Conservation (phyloP, 331 rosid species). For the Arachis monticola region DNA sequence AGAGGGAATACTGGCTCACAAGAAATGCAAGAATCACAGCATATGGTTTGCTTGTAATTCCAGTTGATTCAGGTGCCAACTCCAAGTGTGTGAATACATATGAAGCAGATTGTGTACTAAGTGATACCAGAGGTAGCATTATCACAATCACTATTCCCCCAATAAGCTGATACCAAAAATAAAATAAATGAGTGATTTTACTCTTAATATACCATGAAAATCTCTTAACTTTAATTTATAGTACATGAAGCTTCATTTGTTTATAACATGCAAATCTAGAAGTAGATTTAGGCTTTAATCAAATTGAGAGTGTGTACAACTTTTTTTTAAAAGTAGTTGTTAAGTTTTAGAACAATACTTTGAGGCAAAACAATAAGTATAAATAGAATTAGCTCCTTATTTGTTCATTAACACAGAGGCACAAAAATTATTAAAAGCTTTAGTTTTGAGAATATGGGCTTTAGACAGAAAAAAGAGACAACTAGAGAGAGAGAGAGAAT, state of each 20-base stretch:
- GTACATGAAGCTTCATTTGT: not conserved
- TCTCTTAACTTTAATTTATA: not conserved
- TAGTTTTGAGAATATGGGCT: too few relatives aligned
- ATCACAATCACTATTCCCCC: constrained; percentile 76
- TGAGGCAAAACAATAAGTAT: not conserved
- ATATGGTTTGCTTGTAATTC: constrained; percentile 85
- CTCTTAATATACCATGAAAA: constrained; percentile 1
- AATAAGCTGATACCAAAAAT: constrained; percentile 55
- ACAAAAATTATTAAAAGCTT: too few relatives aligned
- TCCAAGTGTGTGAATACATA: constrained; percentile 76
- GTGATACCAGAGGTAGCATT: constrained; percentile 75
- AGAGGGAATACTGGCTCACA: constrained; percentile 82
- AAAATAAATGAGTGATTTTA: constrained; percentile 2
- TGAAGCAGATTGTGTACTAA: constrained; percentile 66
- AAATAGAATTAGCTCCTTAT: too few relatives aligned
- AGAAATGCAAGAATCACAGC: constrained; percentile 80
- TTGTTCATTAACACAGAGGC: too few relatives aligned
- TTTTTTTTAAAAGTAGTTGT: too few relatives aligned
- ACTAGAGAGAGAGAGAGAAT: too few relatives aligned
- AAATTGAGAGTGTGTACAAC: not conserved
- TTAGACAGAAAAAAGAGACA: too few relatives aligned
- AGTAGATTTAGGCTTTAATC: constrained; percentile 16
- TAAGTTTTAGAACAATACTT: too few relatives aligned
- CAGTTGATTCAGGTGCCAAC: constrained; percentile 57
- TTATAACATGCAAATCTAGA: not conserved